A percentile compares a stretch with the other conserved stretches of the same genome.
phyloP scores from a whole-genome alignment of 2,329 filamentous ascomycete genomes.

The Ophiostoma tasmaniense region DNA sequence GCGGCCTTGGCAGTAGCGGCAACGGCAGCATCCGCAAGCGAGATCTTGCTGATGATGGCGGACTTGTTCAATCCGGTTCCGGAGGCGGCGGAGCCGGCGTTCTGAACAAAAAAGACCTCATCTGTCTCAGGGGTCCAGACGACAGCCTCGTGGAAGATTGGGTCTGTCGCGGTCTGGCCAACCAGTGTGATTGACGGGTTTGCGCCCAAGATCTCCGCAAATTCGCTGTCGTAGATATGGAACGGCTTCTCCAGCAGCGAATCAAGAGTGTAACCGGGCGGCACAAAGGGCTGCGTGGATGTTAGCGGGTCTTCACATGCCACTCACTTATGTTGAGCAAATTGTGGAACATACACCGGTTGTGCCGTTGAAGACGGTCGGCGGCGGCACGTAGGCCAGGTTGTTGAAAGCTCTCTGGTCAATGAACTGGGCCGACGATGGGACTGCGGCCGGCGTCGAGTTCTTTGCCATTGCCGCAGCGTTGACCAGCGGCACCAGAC shows the following conservation, averaged over 20 bases:
- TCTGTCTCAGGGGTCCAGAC: slow-evolving; percentile 42
- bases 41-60: slow-evolving; percentile 42
- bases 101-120: slow-evolving; percentile 48
- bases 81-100: slow-evolving; percentile 37
- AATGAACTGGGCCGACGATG: slow-evolving; percentile 34
- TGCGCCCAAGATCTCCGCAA: slow-evolving; percentile 40
- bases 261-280: slow-evolving; percentile 35
- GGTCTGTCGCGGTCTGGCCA: slow-evolving; percentile 35
- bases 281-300: slow-evolving; percentile 31
- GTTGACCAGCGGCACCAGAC: neutral
- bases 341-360: neutral
- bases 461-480: neutral
- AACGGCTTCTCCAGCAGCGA: slow-evolving; percentile 35
- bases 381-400: slow-evolving; percentile 33
- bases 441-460: slow-evolving; percentile 16
- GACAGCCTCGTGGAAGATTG: slow-evolving; percentile 48
- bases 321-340: neutral
- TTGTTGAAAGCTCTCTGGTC: slow-evolving; percentile 38
- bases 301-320: neutral
- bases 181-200: slow-evolving; percentile 43
- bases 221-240: slow-evolving; percentile 44
- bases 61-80: slow-evolving; percentile 46
- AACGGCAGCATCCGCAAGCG: slow-evolving; percentile 34
- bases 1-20: slow-evolving; percentile 22
- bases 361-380: slow-evolving; percentile 30